These are phyloP conservation scores for Fraxinus anomala DNA, from an alignment of 257 asterid species.

Conservation along the genomic window DNA sequence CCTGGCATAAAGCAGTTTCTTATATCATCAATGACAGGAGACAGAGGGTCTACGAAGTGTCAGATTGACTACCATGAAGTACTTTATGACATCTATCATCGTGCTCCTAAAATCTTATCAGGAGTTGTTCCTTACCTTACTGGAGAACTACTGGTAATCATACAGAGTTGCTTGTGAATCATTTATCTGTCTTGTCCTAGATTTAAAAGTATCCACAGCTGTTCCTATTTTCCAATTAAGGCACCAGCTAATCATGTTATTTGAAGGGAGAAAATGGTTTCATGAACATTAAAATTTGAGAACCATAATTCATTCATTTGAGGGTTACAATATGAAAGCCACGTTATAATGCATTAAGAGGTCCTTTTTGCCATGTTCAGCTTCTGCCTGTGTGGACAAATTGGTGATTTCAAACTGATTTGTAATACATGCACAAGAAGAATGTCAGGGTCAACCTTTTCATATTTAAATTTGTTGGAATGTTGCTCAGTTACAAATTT, in stretches of 20 bases:
- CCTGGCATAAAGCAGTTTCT: conserved; percentile 83
- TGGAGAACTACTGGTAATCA: conserved; percentile 93
- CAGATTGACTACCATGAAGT: conserved; percentile 72
- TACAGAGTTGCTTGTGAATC: conserved; percentile 25
- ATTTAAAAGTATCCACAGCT: background rate
- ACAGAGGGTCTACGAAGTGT: conserved; percentile 54
- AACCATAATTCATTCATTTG: conserved; percentile 13
- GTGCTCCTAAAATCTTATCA: conserved; percentile 80
- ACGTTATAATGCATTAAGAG: conserved; percentile 13
- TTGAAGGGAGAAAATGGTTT: conserved; percentile 16
- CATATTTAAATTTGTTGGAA: conserved; percentile 24
- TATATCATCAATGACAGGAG: conserved; percentile 87
- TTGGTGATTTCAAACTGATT: conserved; percentile 7
- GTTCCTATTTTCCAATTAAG: conserved; percentile 13
- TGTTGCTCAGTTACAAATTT: conserved; percentile 28
- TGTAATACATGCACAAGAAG: background rate
- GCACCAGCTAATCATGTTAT: conserved; percentile 12
- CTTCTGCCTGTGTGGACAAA: conserved; percentile 14
- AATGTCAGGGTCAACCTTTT: conserved; percentile 1
- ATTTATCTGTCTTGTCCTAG: conserved; percentile 19
- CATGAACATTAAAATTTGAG: conserved; percentile 13
- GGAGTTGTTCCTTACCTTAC: conserved; percentile 94
- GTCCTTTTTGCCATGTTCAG: conserved; percentile 15
- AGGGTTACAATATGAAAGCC: conserved; percentile 15
- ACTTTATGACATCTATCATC: conserved; percentile 68